phyloP scores from a whole-genome alignment of 2,329 filamentous ascomycete genomes.

The Torrubiella hemipterigena region DNA sequence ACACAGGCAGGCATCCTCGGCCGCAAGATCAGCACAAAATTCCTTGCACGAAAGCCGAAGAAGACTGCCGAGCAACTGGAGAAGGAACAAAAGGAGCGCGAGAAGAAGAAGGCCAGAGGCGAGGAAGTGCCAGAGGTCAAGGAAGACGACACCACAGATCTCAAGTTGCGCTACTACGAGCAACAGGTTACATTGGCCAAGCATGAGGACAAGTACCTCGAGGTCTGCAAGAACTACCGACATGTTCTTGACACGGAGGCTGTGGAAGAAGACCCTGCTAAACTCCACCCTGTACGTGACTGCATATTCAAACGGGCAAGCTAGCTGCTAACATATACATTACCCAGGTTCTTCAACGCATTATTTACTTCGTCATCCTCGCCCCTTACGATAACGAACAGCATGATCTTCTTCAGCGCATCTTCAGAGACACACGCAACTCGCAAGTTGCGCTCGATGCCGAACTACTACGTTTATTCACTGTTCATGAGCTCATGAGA shows the following conservation, averaged over 20 bases:
- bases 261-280: slow-evolving; percentile 77
- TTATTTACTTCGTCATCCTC: slow-evolving; percentile 96
- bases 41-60: slow-evolving; percentile 81
- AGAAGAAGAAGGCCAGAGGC: slow-evolving; percentile 71
- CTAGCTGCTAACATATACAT: slow-evolving; percentile 9
- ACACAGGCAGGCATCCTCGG: slow-evolving; percentile 87
- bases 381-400: slow-evolving; percentile 98
- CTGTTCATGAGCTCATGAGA: slow-evolving; percentile 91
- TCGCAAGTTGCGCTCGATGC: slow-evolving; percentile 67
- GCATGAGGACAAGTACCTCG: slow-evolving; percentile 94
- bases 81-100: slow-evolving; percentile 78
- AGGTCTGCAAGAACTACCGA: slow-evolving; percentile 95
- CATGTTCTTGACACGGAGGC: slow-evolving; percentile 94
- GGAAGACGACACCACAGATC: slow-evolving; percentile 84
- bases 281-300: slow-evolving; percentile 66
- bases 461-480: slow-evolving; percentile 86
- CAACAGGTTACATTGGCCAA: slow-evolving; percentile 93
- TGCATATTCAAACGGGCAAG: neutral
- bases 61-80: slow-evolving; percentile 81
- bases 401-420: slow-evolving; percentile 88
- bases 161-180: slow-evolving; percentile 94
- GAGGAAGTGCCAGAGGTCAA: slow-evolving; percentile 69
- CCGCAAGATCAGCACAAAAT: slow-evolving; percentile 93
- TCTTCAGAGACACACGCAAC: slow-evolving; percentile 76
- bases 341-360: slow-evolving; percentile 79